Base-by-base conservation (phyloP, 306 rosid genomes). In the Senna siamea region DNA sequence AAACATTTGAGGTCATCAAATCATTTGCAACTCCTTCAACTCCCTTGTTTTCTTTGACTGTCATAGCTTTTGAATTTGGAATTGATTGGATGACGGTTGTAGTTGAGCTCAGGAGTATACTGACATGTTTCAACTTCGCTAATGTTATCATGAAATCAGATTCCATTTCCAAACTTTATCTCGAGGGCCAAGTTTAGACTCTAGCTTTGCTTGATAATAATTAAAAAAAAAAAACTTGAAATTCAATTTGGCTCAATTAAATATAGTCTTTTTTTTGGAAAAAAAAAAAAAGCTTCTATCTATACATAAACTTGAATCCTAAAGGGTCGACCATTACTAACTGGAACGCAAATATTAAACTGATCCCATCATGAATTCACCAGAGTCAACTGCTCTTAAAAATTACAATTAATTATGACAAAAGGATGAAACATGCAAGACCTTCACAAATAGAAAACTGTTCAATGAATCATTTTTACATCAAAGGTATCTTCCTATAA, bases 391-490 rank as follows among this genome's bases (percentile, higher is more conserved):
- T 30, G 50, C 38, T 50, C 74, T 30, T 44, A 5, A 30, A 57
- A 9, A 73, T 44, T 46, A n/a, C 40, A 56, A 15, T 0, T 20
- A 37, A 71, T 22, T 4, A 41, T 19, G 41, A 43, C 54, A 32
- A 43, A 62, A 34, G 19, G 62, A 44, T 47, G 55, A 41, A 14
- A 37, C 12, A 47, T 18, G 2, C 1, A 47, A 1, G 53, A 15
- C 47, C 9, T 61, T 61, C 28, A 41, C 48, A 35, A 61, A 50
- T 32, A 30, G 63, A 44, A 26, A 52, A 14, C 19, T 44, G 22
- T 61, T 61, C 66, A 30, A 66, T n/a, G 38, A 51, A 70, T 54
- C 35, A 44, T 66, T 20, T 57, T 66, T 72, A 37, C 46, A 56
- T 32, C 9, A 30, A 64, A 20, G n/a, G 47, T 26, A 30, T 30